phyloP scores from a whole-genome alignment of 192 early-diverging fungal species.

The Rhizophlyctis rosea region DNA sequence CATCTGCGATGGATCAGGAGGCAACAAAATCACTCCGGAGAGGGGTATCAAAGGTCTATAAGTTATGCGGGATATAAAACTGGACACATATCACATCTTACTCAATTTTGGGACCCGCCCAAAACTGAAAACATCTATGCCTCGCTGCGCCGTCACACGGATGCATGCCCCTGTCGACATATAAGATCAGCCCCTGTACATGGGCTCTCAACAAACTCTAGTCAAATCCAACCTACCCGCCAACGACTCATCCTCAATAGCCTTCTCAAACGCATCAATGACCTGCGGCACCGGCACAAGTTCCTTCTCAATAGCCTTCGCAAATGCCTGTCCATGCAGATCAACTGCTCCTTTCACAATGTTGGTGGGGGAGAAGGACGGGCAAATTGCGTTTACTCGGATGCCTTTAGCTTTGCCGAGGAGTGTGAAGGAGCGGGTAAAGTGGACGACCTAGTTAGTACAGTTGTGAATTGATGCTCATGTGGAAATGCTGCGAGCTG shows the following conservation, averaged over 20 bases:
- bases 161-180: too few relatives aligned
- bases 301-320: constrained; percentile 1
- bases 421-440: constrained; percentile 18
- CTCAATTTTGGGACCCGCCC: too few relatives aligned
- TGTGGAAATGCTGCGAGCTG: too few relatives aligned
- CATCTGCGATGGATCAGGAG: too few relatives aligned
- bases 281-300: constrained; percentile 37
- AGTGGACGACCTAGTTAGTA: constrained; percentile 19
- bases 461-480: too few relatives aligned
- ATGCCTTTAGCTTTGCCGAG: constrained; percentile 29
- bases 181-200: too few relatives aligned
- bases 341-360: constrained; percentile 15
- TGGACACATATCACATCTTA: too few relatives aligned
- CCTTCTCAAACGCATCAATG: constrained; percentile 46
- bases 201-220: constrained; percentile 19
- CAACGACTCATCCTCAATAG: constrained; percentile 43
- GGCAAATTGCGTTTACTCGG: constrained; percentile 34
- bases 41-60: neutral
- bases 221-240: constrained; percentile 35
- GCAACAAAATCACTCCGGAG: constrained; percentile 1
- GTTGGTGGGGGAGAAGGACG: constrained; percentile 25
- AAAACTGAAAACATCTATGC: too few relatives aligned
- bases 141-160: too few relatives aligned
- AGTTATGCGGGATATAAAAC: neutral
- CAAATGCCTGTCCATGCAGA: constrained; percentile 1